Conservation (phyloP, 352 stramenopile species). For the Hyaloperonospora brassicae region DNA sequence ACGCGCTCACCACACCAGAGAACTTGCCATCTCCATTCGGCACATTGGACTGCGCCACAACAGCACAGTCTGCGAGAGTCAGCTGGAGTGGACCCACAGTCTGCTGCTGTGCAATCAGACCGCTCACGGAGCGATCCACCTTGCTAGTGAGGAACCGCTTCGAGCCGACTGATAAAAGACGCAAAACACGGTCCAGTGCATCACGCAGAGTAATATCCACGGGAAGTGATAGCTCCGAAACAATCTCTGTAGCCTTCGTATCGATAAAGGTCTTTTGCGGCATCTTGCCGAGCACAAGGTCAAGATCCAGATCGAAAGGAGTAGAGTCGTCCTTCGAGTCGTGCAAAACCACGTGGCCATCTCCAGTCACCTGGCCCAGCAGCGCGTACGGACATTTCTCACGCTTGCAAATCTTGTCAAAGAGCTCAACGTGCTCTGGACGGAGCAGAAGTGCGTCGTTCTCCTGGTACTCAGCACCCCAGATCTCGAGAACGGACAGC, state of each 20-base stretch:
- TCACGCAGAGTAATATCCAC: conserved; percentile 82
- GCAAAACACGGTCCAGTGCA: conserved; percentile 92
- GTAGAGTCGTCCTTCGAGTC: conserved; percentile 92
- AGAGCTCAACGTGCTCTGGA: conserved; percentile 84
- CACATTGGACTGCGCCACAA: conserved; percentile 96
- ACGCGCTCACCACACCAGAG: conserved; percentile 93
- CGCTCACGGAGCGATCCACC: conserved; percentile 97
- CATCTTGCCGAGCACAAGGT: conserved; percentile 98
- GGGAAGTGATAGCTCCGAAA: conserved; percentile 70
- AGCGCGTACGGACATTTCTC: conserved; percentile 96
- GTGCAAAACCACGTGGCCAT: conserved; percentile 94
- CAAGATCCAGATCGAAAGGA: conserved; percentile 95
- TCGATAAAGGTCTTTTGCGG: conserved; percentile 98
- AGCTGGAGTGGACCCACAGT: conserved; percentile 97
- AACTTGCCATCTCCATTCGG: conserved; percentile 68
- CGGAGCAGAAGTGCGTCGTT: conserved; percentile 96
- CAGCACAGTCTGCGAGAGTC: conserved; percentile 94
- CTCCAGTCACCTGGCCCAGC: conserved; percentile 92
- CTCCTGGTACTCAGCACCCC: conserved; percentile 99
- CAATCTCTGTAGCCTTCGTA: conserved; percentile 45
- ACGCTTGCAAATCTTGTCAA: conserved; percentile 92
- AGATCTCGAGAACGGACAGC: conserved; percentile 98
- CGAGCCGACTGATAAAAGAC: conserved; percentile 93
- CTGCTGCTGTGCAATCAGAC: conserved; percentile 97
- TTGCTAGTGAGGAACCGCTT: conserved; percentile 97